Evolutionary conservation across 345 rosid species (phyloP).

Genomic region (Salix dunnii): DNA sequence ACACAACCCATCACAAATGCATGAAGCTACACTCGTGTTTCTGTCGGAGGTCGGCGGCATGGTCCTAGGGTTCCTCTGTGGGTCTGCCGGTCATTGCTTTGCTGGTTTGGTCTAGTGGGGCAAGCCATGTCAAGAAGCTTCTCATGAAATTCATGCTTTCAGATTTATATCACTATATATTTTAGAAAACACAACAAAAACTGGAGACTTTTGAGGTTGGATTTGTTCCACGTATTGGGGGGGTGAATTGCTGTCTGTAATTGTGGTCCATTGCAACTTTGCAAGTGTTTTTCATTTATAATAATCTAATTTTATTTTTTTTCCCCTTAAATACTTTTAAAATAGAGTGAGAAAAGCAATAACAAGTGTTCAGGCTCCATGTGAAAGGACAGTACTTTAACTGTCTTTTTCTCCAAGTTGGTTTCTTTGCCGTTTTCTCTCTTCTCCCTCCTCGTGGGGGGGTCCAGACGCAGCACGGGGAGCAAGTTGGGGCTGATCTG

Average conservation of each 20-base stretch:
- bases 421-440: neutral
- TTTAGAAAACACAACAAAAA: neutral
- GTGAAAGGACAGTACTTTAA: neutral
- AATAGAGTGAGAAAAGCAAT: too few species aligned
- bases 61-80: too few species aligned
- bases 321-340: too few species aligned
- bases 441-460: neutral
- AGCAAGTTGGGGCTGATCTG: neutral
- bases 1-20: too few species aligned
- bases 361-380: neutral
- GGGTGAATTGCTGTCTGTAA: too few species aligned
- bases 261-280: too few species aligned
- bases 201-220: neutral
- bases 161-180: neutral
- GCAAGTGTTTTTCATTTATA: too few species aligned
- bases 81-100: too few species aligned
- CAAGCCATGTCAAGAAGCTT: neutral
- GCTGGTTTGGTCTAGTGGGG: too few species aligned
- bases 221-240: neutral
- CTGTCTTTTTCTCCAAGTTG: conserved; percentile 1
- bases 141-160: too few species aligned
- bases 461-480: neutral
- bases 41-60: neutral
- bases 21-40: neutral
- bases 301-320: too few species aligned